Evolutionary conservation across 1,284 basidiomycete genomes (phyloP).

Genomic region (Malassezia brasiliensis): DNA sequence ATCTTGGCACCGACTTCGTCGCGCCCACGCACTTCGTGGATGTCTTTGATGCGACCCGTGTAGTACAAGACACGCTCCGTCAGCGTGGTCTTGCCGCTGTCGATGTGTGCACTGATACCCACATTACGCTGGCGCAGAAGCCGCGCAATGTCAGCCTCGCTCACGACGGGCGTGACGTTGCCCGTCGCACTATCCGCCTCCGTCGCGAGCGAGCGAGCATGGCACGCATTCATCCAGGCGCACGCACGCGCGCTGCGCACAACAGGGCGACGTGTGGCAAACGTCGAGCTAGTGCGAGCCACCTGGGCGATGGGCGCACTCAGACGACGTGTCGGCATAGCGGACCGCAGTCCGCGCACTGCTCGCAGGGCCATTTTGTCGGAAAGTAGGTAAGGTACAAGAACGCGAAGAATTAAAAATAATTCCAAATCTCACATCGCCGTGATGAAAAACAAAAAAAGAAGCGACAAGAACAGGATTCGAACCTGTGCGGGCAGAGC

Average conservation of each 20-base stretch:
- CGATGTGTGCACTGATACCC: slow-evolving; percentile 53
- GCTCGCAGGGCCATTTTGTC: slow-evolving; percentile 1
- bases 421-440: neutral
- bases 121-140: slow-evolving; percentile 50
- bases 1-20: slow-evolving; percentile 98
- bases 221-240: slow-evolving; percentile 16
- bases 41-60: slow-evolving; percentile 87
- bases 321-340: neutral
- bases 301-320: neutral
- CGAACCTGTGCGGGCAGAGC: slow-evolving; percentile 23
- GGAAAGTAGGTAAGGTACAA: too few species aligned
- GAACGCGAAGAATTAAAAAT: neutral
- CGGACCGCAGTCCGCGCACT: slow-evolving; percentile 6
- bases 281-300: neutral
- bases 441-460: neutral
- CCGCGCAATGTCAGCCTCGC: slow-evolving; percentile 38
- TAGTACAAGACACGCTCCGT: slow-evolving; percentile 97
- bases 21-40: slow-evolving; percentile 92
- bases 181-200: slow-evolving; percentile 3
- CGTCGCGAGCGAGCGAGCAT: slow-evolving; percentile 19
- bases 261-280: slow-evolving; percentile 11
- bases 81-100: slow-evolving; percentile 95
- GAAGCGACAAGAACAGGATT: slow-evolving; percentile 21
- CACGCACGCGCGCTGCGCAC: slow-evolving; percentile 1
- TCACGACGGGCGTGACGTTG: slow-evolving; percentile 16